Conservation (phyloP, 176 grass and related monocot species). For the Oryza meyeriana region DNA sequence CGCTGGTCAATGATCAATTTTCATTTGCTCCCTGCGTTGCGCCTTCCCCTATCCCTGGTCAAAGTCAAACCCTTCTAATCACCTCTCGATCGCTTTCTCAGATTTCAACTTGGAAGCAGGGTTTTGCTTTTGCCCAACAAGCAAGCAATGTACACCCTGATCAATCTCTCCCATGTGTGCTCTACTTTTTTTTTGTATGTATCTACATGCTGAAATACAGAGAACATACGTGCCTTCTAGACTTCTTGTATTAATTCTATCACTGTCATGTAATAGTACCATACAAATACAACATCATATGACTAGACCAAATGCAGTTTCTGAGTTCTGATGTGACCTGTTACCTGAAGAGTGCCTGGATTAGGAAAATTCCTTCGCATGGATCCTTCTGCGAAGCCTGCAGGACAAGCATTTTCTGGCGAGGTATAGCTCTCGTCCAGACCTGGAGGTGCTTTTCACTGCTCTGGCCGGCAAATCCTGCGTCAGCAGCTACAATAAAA, state of each 20-base stretch:
- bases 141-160: neutral
- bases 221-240: neutral
- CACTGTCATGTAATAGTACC: neutral
- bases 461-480: neutral
- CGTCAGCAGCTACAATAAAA: neutral
- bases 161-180: neutral
- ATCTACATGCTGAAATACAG: neutral
- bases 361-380: neutral
- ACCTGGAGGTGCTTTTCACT: neutral
- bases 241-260: neutral
- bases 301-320: neutral
- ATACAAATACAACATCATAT: neutral
- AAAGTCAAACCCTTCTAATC: slow-evolving; percentile 19
- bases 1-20: neutral
- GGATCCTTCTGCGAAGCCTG: slow-evolving; percentile 20
- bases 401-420: neutral
- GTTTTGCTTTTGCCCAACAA: too few species aligned
- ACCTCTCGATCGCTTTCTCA: neutral
- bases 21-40: neutral
- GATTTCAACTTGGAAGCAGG: neutral
- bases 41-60: slow-evolving; percentile 4
- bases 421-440: neutral
- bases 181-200: neutral
- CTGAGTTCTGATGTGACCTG: neutral
- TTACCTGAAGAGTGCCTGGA: neutral